Evolutionary conservation across 805 yeast species (phyloP).

Genomic region (Metschnikowia sp.): DNA sequence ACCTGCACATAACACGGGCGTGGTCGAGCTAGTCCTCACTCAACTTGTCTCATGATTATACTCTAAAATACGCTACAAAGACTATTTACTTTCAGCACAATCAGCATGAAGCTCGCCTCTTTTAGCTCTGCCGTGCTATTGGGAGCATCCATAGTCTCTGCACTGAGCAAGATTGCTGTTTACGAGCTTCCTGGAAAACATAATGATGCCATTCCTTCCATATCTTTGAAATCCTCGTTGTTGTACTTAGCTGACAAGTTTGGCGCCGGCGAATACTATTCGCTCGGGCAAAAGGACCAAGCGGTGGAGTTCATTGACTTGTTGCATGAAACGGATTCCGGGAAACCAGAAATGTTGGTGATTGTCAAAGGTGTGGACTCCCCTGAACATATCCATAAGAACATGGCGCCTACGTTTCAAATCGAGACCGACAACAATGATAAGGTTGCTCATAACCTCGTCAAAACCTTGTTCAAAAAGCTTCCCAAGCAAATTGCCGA

Average conservation of each 20-base stretch:
- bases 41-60: neutral
- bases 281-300: conserved; percentile 26
- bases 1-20: conserved; percentile 10
- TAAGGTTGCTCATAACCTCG: conserved; percentile 9
- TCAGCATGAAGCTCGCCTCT: conserved; percentile 16
- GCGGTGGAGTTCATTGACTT: conserved; percentile 27
- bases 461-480: conserved; percentile 15
- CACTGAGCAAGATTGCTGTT: conserved; percentile 16
- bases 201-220: conserved; percentile 4
- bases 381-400: conserved; percentile 27
- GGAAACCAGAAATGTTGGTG: conserved; percentile 33
- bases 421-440: conserved; percentile 12
- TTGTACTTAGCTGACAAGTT: conserved; percentile 46
- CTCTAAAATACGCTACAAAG: neutral
- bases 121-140: conserved; percentile 13
- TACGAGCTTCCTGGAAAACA: conserved; percentile 12
- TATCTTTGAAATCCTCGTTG: conserved; percentile 30
- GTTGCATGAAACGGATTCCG: conserved; percentile 11
- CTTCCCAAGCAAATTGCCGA: conserved; percentile 21
- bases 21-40: neutral
- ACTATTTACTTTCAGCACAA: too few species aligned
- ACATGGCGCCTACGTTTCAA: conserved; percentile 21
- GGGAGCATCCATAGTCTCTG: conserved; percentile 13
- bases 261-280: conserved; percentile 36
- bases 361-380: conserved; percentile 41